These are phyloP conservation scores for Quercus glauca DNA, from an alignment of 306 rosid species.

Conservation along the genomic window DNA sequence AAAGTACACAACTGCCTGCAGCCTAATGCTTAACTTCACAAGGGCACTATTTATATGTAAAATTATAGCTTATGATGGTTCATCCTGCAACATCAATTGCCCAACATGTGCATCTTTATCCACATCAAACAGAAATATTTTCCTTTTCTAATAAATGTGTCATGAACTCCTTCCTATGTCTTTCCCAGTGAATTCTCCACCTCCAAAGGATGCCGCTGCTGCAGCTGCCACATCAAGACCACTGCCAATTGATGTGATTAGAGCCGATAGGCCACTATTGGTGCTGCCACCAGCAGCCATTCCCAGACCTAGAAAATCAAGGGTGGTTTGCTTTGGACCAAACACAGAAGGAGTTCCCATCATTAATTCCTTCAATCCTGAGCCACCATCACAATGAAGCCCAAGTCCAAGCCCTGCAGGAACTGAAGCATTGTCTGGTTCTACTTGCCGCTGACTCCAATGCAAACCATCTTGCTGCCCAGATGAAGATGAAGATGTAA, in stretches of 20 bases:
- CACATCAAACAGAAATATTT: background rate
- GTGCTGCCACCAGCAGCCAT: constrained; percentile 79
- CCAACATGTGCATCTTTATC: constrained; percentile 12
- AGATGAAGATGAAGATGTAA: constrained; percentile 55
- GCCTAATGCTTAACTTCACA: constrained; percentile 18
- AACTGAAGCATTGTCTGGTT: constrained; percentile 40
- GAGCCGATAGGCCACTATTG: constrained; percentile 60
- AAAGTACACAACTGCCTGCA: constrained; percentile 18
- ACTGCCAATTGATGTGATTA: constrained; percentile 69
- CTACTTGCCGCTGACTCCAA: constrained; percentile 65
- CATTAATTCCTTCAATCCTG: constrained; percentile 79
- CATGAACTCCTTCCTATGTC: constrained; percentile 65
- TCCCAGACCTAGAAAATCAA: constrained; percentile 88
- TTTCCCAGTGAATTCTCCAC: constrained; percentile 55
- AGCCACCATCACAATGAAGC: constrained; percentile 59
- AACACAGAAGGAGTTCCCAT: constrained; percentile 72
- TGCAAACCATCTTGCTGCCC: constrained; percentile 54
- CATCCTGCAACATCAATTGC: constrained; percentile 26
- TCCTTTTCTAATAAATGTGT: background rate
- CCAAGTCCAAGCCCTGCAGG: constrained; percentile 76
- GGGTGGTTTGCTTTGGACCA: constrained; percentile 88
- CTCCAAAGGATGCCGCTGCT: constrained; percentile 57
- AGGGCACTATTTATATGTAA: background rate
- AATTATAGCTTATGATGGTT: constrained; percentile 19
- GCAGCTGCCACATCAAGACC: constrained; percentile 58